Base-by-base conservation (phyloP, 495 filamentous ascomycete genomes). In the Neurospora hispaniola region DNA sequence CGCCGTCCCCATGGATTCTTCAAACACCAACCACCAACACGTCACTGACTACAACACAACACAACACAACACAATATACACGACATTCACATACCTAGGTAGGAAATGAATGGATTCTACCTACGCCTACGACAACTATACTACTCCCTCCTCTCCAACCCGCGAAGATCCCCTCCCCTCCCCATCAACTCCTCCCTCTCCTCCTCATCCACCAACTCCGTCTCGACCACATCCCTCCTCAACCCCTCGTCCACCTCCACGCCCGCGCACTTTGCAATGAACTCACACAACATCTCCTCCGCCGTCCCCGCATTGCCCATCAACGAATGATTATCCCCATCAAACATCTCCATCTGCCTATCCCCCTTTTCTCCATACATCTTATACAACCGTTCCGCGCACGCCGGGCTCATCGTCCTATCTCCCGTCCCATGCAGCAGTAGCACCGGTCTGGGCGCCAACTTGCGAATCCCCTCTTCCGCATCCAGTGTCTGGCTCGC, bases 321-420 rank as follows among this genome's bases (percentile, higher is more conserved):
- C 48, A 85, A 71, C 42, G 80, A 80, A 77, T 86, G 83, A 76
- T 84, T 78, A 72, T 85, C 83, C 0, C 80, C 75, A 6, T 81
- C 79, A 75, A 84, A 85, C 2, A 86, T 74, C 70, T 83, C 78
- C 71, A 85, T 40, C 77, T 76, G 74, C 38, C 80, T 76, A 5
- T 79, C 70, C 18, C 81, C 81, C 44, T 70, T 73, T 0, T 59
- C 69, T 0, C 82, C 82, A 76, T 86, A 86, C 78, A 70, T 62
- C 2, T 73, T 71, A 71, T 77, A 85, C 78, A 85, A 48, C 69
- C 78, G 68, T 75, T 84, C 74, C 70, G 81, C 82, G 62, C 81
- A 84, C 0, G 42, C 70, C 14, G 74, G 71, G 41, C 77, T 73
- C 2, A 84, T 43, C 27, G 78, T 83, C 6, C 71, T 73, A 75